Evolutionary conservation across 495 filamentous ascomycete genomes (phyloP), one percentile per base, ranked within the genome.

Genomic region (Tuber indicum): DNA sequence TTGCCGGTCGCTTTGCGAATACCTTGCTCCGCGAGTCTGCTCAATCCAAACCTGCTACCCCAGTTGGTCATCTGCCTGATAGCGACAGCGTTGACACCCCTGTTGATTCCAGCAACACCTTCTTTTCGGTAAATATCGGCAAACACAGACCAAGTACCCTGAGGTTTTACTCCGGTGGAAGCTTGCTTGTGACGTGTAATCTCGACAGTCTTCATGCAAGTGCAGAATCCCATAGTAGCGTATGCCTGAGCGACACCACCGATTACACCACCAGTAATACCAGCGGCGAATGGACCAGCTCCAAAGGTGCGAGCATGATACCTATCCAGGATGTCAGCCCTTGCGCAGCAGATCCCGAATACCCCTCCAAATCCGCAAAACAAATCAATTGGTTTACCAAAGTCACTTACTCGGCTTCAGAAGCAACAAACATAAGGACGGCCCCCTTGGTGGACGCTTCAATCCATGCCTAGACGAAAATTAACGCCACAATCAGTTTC

Each of bases 141-240:
- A 87, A 99, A 99, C 74, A 95, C 97, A 72, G 88, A 88, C 84
- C 96, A 94, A 74, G 96, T 98, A 82, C 94, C 90, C 3, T 91
- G 92, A 32, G 92, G 92, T 86, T 94, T 93, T 52, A 91, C 89
- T 81, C 96, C 96, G 44, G 87, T 80, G 12, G 93, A 91, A 5
- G 94, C 94, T 84, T 96, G 87, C 89, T 98, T 97, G 88, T 96
- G 92, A 87, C 97, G 94, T 83, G 96, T 99, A 87, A 99, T 99
- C 87, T 98, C 96, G 78, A 98, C 96, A 75, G 96, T 99, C 91
- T 99, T 99, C 96, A 99, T 99, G 89, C 96, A 99, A 58, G 96
- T 99, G 86, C 96, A 99, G 90, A 99, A 99, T 76, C 96, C 96
- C 94, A 99, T 98, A 80, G 96, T 99, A 76, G 96, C 96, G 85